Conservation (phyloP, 1,284 basidiomycete genomes). For the Ustilago xerochloae region DNA sequence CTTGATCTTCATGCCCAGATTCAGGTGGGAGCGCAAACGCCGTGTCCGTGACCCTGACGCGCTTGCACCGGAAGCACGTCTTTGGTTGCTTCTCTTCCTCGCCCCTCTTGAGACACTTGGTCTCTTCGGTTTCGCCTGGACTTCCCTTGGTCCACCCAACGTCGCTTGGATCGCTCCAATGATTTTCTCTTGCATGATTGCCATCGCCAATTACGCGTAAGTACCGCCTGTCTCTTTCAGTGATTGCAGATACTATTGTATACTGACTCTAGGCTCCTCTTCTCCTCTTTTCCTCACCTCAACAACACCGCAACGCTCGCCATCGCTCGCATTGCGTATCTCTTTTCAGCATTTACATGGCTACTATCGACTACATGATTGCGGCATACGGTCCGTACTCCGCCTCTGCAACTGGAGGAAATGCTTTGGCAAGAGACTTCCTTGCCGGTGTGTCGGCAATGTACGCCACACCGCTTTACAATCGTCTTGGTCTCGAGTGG, state of each 20-base stretch:
- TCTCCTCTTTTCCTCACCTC: background rate
- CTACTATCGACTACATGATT: conserved; percentile 70
- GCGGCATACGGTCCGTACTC: conserved; percentile 70
- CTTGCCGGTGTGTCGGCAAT: conserved; percentile 70
- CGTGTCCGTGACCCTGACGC: conserved; percentile 58
- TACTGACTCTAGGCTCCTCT: background rate
- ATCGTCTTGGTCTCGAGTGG: conserved; percentile 67
- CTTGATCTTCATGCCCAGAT: conserved; percentile 67
- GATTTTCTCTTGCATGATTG: conserved; percentile 69
- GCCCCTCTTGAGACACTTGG: conserved; percentile 69
- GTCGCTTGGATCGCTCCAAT: conserved; percentile 70
- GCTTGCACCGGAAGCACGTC: conserved; percentile 67
- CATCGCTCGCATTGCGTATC: background rate
- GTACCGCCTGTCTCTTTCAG: background rate
- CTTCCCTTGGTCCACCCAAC: conserved; percentile 67
- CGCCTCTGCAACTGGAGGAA: conserved; percentile 69
- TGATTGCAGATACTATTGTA: too few relatives aligned
- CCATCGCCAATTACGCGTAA: conserved; percentile 68
- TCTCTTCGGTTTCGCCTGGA: conserved; percentile 70
- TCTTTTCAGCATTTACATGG: conserved; percentile 53
- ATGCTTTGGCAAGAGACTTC: conserved; percentile 66
- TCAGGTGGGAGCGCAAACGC: conserved; percentile 59
- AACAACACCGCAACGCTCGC: background rate
- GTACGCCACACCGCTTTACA: conserved; percentile 69
- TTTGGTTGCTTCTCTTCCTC: conserved; percentile 68